These are phyloP conservation scores for Lachnellula suecica DNA, from an alignment of 2,329 filamentous ascomycete genomes.

Conservation along the genomic window DNA sequence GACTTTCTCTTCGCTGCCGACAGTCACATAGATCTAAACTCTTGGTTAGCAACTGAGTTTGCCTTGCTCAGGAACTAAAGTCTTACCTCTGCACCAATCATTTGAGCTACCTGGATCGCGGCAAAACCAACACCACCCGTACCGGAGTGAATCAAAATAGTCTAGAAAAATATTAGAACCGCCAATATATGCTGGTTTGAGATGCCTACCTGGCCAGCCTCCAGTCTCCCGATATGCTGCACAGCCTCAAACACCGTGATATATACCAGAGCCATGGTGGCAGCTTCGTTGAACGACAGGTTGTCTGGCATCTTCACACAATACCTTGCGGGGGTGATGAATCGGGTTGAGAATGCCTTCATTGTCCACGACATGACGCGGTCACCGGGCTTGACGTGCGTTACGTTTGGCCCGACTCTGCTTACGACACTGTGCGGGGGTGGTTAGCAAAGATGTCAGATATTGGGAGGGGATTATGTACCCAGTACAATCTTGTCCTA, in stretches of 20 bases:
- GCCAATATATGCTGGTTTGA: neutral
- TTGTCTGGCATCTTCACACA: constrained; percentile 12
- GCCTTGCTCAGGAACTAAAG: constrained; percentile 20
- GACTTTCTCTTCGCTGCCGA: neutral
- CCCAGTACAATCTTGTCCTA: constrained; percentile 27
- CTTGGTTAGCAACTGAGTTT: constrained; percentile 31
- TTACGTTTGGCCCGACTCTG: constrained; percentile 22
- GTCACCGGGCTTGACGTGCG: constrained; percentile 22
- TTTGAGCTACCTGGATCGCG: constrained; percentile 27
- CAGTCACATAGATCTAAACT: neutral
- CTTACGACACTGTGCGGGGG: too few relatives aligned
- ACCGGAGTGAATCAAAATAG: constrained; percentile 32
- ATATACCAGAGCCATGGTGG: constrained; percentile 15
- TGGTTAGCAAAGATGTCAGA: too few relatives aligned
- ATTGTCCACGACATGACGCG: constrained; percentile 6
- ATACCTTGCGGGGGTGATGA: constrained; percentile 30
- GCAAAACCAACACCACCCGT: constrained; percentile 33
- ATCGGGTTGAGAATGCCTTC: neutral
- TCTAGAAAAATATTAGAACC: neutral
- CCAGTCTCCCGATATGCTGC: constrained; percentile 26
- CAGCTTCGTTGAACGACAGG: constrained; percentile 15
- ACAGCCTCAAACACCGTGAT: constrained; percentile 18
- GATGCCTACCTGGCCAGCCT: constrained; percentile 21
- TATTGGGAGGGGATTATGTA: too few relatives aligned
- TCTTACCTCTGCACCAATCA: constrained; percentile 33